Evolutionary conservation across 2,329 filamentous ascomycete species (phyloP).

Genomic region (Xylariaceae sp.): DNA sequence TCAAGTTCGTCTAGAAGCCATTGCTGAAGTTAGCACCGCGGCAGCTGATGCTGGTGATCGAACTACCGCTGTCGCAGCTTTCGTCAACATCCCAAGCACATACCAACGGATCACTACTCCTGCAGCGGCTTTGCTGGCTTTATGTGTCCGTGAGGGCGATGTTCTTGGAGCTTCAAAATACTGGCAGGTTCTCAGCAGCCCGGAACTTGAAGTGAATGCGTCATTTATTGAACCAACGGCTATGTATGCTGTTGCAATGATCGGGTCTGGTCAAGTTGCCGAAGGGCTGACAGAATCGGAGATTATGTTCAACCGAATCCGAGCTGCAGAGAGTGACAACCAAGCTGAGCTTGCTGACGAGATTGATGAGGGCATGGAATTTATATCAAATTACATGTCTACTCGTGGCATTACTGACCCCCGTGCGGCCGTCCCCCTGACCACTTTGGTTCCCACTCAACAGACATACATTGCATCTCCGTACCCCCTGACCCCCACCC

Average conservation of each 20-base stretch:
- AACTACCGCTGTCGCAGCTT: constrained; percentile 70
- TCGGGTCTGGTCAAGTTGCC: constrained; percentile 83
- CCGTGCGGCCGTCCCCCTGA: constrained; percentile 57
- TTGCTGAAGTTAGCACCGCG: constrained; percentile 74
- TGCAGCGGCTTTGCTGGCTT: constrained; percentile 81
- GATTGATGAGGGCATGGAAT: constrained; percentile 85
- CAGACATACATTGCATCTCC: constrained; percentile 58
- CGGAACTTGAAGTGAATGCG: constrained; percentile 63
- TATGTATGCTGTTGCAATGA: constrained; percentile 88
- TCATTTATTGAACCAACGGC: constrained; percentile 84
- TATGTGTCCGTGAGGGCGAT: constrained; percentile 83
- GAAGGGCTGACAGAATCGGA: constrained; percentile 81
- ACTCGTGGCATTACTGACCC: constrained; percentile 60
- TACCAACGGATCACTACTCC: constrained; percentile 60
- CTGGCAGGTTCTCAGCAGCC: constrained; percentile 75
- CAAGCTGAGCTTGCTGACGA: constrained; percentile 71
- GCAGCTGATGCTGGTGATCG: constrained; percentile 82
- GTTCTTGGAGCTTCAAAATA: constrained; percentile 77
- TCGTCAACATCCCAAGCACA: constrained; percentile 61
- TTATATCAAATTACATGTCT: constrained; percentile 65
- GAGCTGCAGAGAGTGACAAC: constrained; percentile 59
- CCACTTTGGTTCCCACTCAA: constrained; percentile 47
- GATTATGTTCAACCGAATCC: constrained; percentile 85
- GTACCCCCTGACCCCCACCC: constrained; percentile 60
- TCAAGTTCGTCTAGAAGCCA: constrained; percentile 63